Evolutionary conservation across 2,329 filamentous ascomycete genomes (phyloP).

Genomic region (Fusarium poae): DNA sequence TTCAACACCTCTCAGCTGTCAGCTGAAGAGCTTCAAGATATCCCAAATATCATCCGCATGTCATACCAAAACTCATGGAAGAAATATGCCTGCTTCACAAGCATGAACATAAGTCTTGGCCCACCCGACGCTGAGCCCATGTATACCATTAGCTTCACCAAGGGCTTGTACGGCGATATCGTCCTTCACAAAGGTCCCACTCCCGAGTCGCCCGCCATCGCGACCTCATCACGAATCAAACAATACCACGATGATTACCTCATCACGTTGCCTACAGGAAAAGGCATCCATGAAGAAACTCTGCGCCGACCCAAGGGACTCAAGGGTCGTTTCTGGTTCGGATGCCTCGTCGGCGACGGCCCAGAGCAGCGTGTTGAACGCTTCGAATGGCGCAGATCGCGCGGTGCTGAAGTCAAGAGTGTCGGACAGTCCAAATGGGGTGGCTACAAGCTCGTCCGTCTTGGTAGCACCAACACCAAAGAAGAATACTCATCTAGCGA

Average conservation of each 20-base stretch:
- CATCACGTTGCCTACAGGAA: conserved; percentile 28
- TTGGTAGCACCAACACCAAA: conserved; percentile 25
- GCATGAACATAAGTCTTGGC: conserved; percentile 20
- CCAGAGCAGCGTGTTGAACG: conserved; percentile 20
- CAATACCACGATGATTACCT: conserved; percentile 23
- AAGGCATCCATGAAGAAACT: conserved; percentile 22
- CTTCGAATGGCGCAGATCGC: conserved; percentile 46
- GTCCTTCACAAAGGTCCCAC: conserved; percentile 35
- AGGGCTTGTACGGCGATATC: conserved; percentile 34
- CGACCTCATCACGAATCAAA: conserved; percentile 7
- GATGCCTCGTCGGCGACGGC: conserved; percentile 34
- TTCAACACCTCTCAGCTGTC: conserved; percentile 20
- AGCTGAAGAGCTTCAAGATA: conserved; percentile 1
- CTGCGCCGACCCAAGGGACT: conserved; percentile 22
- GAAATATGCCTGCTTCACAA: conserved; percentile 12
- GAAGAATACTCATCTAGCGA: conserved; percentile 19
- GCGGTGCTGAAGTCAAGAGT: conserved; percentile 40
- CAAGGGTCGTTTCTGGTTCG: conserved; percentile 42
- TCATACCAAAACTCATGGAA: conserved; percentile 30
- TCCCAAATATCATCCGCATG: conserved; percentile 30
- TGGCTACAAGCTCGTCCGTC: conserved; percentile 47
- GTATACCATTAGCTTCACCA: conserved; percentile 28
- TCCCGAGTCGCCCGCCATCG: conserved; percentile 18
- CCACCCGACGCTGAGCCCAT: conserved; percentile 30
- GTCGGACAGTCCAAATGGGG: conserved; percentile 32